These are phyloP conservation scores for Epichloe sylvatica DNA, from an alignment of 2,329 filamentous ascomycete genomes.

Conservation along the genomic window DNA sequence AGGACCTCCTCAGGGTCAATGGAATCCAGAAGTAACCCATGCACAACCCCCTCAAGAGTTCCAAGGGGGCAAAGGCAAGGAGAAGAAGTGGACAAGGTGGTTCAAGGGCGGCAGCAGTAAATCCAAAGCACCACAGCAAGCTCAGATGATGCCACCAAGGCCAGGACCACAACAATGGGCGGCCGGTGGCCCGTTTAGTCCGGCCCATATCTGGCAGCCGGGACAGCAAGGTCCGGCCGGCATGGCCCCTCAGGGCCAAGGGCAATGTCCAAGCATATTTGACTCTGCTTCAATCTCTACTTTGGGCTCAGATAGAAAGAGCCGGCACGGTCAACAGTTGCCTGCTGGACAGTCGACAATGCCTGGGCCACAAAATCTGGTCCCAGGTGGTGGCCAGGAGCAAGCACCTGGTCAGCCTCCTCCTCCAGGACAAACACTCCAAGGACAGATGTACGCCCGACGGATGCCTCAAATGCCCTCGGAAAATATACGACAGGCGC, in stretches of 20 bases:
- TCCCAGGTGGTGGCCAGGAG: too few relatives aligned
- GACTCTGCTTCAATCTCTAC: conserved; percentile 1
- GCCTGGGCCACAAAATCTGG: too few relatives aligned
- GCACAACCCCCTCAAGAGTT: neutral
- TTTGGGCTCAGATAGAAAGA: too few relatives aligned
- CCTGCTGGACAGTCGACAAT: too few relatives aligned
- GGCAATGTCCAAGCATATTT: neutral
- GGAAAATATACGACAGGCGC: too few relatives aligned
- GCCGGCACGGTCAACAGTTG: too few relatives aligned
- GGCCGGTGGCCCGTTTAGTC: neutral
- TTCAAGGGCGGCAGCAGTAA: conserved; percentile 12
- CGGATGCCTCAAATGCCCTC: too few relatives aligned
- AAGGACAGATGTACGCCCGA: too few relatives aligned
- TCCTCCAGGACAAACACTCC: too few relatives aligned
- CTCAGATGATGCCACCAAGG: conserved; percentile 1
- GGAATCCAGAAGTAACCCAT: neutral
- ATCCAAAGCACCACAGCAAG: conserved; percentile 1
- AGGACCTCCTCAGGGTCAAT: neutral
- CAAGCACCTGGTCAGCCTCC: too few relatives aligned
- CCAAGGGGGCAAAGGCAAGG: conserved; percentile 10
- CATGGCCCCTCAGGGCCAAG: neutral
- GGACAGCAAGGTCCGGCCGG: conserved; percentile 4
- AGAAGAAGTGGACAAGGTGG: conserved; percentile 18
- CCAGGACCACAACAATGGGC: conserved; percentile 4
- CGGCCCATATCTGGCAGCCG: conserved; percentile 3